Conservation (phyloP, 306 rosid genomes). For the Oxytropis ochrocephala region DNA sequence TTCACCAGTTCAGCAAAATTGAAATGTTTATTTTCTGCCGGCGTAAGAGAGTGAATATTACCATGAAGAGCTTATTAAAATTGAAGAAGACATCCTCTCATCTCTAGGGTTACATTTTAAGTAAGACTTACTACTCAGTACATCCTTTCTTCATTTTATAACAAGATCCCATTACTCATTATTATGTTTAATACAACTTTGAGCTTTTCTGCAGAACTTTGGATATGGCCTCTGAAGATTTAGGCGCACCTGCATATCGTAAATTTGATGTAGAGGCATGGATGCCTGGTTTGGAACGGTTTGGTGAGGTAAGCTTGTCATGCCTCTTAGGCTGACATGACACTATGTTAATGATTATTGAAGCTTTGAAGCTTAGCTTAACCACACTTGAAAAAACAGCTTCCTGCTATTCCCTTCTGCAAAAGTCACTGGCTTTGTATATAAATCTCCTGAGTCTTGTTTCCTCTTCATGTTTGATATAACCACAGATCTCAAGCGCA, state of each 20-base stretch:
- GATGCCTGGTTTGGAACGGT: slow-evolving; percentile 94
- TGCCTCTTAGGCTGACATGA: not conserved
- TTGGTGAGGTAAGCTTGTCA: slow-evolving; percentile 69
- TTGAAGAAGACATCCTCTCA: slow-evolving; percentile 80
- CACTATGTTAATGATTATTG: not conserved
- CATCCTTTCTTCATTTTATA: slow-evolving; percentile 11
- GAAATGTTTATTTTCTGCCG: slow-evolving; percentile 90
- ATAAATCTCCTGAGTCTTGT: not conserved
- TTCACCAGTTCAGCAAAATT: slow-evolving; percentile 96
- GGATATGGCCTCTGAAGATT: slow-evolving; percentile 91
- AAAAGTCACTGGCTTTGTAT: not conserved
- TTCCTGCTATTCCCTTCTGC: not conserved
- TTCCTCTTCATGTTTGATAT: not conserved
- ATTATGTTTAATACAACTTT: not conserved
- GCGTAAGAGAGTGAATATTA: slow-evolving; percentile 74
- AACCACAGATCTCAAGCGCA: slow-evolving; percentile 81
- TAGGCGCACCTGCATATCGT: slow-evolving; percentile 95
- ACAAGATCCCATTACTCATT: slow-evolving; percentile 1
- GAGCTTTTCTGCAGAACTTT: slow-evolving; percentile 57
- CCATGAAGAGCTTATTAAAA: slow-evolving; percentile 79
- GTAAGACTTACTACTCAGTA: slow-evolving; percentile 30
- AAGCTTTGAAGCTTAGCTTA: slow-evolving; percentile 11
- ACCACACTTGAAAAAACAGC: not conserved
- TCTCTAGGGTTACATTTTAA: slow-evolving; percentile 82
- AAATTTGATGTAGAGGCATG: slow-evolving; percentile 94